Evolutionary conservation across 495 filamentous ascomycete genomes (phyloP).

Genomic region (Podospora anserina): DNA sequence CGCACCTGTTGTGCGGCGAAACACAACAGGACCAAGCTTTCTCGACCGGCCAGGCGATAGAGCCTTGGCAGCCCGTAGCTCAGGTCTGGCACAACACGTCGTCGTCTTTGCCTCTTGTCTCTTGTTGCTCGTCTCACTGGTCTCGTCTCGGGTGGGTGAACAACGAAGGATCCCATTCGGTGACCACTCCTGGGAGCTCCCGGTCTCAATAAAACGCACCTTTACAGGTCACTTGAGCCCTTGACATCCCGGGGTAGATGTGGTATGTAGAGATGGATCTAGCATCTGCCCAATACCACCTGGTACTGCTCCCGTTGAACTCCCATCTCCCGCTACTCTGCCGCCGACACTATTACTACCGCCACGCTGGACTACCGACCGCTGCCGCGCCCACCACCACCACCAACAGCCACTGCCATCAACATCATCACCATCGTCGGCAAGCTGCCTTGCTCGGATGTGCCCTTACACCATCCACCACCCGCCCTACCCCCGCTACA

Average conservation of each 20-base stretch:
- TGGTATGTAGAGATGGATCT: background rate
- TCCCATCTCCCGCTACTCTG: conserved; percentile 1
- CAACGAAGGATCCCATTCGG: background rate
- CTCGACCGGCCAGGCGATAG: conserved; percentile 17
- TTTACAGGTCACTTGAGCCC: background rate
- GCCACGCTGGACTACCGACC: background rate
- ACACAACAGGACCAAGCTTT: conserved; percentile 36
- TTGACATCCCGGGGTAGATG: background rate
- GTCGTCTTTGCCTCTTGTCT: background rate
- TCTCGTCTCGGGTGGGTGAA: background rate
- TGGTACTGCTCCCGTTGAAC: background rate
- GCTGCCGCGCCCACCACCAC: background rate
- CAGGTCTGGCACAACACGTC: conserved; percentile 7
- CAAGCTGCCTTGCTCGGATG: background rate
- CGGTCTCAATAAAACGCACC: background rate
- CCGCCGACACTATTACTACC: background rate
- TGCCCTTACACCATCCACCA: background rate
- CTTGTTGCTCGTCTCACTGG: background rate
- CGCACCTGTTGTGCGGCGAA: conserved; percentile 16
- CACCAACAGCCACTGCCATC: background rate
- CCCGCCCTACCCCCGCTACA: background rate
- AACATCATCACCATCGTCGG: background rate
- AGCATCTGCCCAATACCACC: background rate
- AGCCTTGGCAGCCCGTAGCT: conserved; percentile 22
- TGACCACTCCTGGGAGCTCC: background rate